Conservation (phyloP, 2,329 filamentous ascomycete genomes). For the Pestalotiopsis sp. region DNA sequence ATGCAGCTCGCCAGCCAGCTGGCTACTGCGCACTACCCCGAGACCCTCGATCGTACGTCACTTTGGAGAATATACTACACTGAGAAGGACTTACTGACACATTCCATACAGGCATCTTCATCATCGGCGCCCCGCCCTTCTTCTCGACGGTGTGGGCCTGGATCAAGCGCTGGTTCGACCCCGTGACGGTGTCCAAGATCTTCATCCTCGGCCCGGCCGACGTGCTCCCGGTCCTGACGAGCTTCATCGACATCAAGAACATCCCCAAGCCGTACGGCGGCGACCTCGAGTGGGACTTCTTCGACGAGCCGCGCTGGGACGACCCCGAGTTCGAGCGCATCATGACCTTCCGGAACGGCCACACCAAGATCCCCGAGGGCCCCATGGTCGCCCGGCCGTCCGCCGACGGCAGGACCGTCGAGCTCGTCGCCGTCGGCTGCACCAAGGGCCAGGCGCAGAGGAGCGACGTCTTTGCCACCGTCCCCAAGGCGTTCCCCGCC, state of each 20-base stretch:
- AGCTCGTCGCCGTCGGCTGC: conserved; percentile 56
- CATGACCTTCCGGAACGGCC: conserved; percentile 54
- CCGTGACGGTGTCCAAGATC: conserved; percentile 93
- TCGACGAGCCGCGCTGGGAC: conserved; percentile 68
- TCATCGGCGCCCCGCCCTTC: conserved; percentile 88
- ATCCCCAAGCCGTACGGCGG: conserved; percentile 92
- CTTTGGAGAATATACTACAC: neutral
- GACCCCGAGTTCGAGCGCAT: conserved; percentile 36
- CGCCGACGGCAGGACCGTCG: conserved; percentile 46
- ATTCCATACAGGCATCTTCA: conserved; percentile 46
- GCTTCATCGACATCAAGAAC: conserved; percentile 80
- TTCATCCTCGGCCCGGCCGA: conserved; percentile 80
- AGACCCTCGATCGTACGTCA: conserved; percentile 85
- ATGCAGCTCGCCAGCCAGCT: conserved; percentile 91
- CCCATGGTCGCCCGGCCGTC: conserved; percentile 60
- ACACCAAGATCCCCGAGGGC: conserved; percentile 56
- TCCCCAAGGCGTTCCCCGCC: conserved; percentile 45
- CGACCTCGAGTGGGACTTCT: conserved; percentile 80
- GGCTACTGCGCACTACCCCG: conserved; percentile 92
- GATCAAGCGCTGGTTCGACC: conserved; percentile 95
- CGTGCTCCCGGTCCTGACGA: conserved; percentile 74
- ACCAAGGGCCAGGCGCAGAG: conserved; percentile 45
- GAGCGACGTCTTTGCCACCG: conserved; percentile 51
- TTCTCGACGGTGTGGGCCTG: conserved; percentile 94
- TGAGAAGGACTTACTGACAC: conserved; percentile 7